Conservation (phyloP, 2,329 filamentous ascomycete genomes). For the Clathrospora elynae region DNA sequence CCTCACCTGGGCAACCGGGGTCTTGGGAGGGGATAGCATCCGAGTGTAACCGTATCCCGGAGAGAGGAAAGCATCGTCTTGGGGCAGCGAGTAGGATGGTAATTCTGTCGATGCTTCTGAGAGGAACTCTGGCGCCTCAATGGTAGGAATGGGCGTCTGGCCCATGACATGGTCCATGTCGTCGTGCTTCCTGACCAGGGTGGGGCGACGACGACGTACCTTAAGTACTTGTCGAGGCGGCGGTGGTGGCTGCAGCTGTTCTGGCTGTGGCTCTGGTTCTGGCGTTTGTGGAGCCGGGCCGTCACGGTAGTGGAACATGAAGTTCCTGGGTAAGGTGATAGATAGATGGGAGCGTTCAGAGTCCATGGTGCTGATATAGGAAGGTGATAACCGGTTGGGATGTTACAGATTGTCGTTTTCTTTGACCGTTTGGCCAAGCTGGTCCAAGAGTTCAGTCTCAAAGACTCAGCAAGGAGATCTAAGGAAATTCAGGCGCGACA, state of each 20-base stretch:
- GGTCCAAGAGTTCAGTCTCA: slow-evolving; percentile 22
- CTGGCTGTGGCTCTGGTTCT: slow-evolving; percentile 49
- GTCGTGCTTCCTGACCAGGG: slow-evolving; percentile 33
- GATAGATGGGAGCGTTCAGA: slow-evolving; percentile 54
- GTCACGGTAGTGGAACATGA: slow-evolving; percentile 57
- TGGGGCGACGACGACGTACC: slow-evolving; percentile 54
- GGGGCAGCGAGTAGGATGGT: slow-evolving; percentile 27
- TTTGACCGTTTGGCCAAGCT: slow-evolving; percentile 13
- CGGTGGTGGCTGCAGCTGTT: slow-evolving; percentile 49
- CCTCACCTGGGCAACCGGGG: slow-evolving; percentile 52
- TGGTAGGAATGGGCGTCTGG: slow-evolving; percentile 53
- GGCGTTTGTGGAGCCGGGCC: slow-evolving; percentile 53
- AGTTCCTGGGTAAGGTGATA: slow-evolving; percentile 57
- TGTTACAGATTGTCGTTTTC: slow-evolving; percentile 13
- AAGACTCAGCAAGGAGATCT: slow-evolving; percentile 35
- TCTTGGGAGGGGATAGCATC: slow-evolving; percentile 56
- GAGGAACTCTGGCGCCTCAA: slow-evolving; percentile 54
- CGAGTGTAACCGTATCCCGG: slow-evolving; percentile 47
- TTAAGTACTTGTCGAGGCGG: slow-evolving; percentile 56
- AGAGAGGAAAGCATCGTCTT: slow-evolving; percentile 50
- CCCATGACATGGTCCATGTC: slow-evolving; percentile 35
- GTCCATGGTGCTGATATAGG: slow-evolving; percentile 42
- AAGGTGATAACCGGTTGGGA: slow-evolving; percentile 4
- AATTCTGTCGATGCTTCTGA: slow-evolving; percentile 34
- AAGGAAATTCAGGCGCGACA: slow-evolving; percentile 16